Percentiles rank a stretch among this genome's conserved stretches.
These are phyloP conservation scores for Vanderwaltozyma yarrowii DNA, from an alignment of 805 yeast genomes.

Conservation along the genomic window DNA sequence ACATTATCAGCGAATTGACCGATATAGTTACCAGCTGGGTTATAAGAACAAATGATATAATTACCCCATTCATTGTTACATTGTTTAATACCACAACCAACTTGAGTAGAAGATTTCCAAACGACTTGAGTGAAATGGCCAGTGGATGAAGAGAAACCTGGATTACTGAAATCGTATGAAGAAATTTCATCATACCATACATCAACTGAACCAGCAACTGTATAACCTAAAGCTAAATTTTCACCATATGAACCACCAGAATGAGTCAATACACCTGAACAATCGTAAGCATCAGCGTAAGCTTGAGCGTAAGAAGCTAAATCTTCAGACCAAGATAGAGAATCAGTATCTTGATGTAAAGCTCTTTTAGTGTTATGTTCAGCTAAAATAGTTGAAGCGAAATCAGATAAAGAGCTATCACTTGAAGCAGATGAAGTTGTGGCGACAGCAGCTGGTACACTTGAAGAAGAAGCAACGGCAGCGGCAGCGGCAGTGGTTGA, in stretches of 20 bases:
- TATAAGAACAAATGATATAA: slow-evolving; percentile 64
- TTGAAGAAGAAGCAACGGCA: slow-evolving; percentile 12
- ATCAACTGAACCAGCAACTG: slow-evolving; percentile 41
- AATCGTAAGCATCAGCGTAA: slow-evolving; percentile 40
- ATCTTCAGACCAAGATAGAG: slow-evolving; percentile 39
- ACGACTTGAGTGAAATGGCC: slow-evolving; percentile 72
- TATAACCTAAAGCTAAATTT: slow-evolving; percentile 50
- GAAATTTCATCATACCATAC: slow-evolving; percentile 65
- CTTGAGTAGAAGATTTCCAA: slow-evolving; percentile 48
- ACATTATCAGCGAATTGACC: slow-evolving; percentile 11
- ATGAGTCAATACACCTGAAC: slow-evolving; percentile 52
- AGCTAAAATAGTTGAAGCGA: slow-evolving; percentile 35
- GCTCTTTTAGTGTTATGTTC: slow-evolving; percentile 58
- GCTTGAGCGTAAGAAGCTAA: slow-evolving; percentile 39
- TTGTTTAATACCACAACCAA: slow-evolving; percentile 48
- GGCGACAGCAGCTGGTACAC: slow-evolving; percentile 8
- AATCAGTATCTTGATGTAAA: slow-evolving; percentile 32
- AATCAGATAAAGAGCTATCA: slow-evolving; percentile 10
- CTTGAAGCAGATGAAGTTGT: slow-evolving; percentile 13
- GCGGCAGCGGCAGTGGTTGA: slow-evolving; percentile 6
- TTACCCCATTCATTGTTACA: slow-evolving; percentile 11
- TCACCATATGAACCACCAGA: slow-evolving; percentile 56
- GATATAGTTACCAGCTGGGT: slow-evolving; percentile 40
- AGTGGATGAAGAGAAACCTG: slow-evolving; percentile 25
- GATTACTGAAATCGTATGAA: slow-evolving; percentile 36